phyloP scores from a whole-genome alignment of 495 filamentous ascomycete species.

The Bombardia bombarda region DNA sequence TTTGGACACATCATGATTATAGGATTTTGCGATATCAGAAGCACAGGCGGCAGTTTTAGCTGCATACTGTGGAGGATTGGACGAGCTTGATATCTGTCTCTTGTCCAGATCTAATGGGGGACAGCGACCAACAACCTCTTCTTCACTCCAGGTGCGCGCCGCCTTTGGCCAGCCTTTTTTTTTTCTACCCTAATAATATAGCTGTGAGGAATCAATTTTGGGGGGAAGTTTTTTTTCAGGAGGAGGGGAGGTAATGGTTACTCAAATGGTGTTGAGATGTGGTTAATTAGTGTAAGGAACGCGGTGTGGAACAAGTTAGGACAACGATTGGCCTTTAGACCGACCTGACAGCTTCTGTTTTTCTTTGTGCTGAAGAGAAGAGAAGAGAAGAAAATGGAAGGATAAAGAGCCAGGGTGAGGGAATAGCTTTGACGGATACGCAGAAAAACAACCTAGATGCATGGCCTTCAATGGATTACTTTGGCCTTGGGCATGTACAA shows the following conservation, averaged over 20 bases:
- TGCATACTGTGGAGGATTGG: conserved; percentile 12
- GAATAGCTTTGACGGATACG: conserved; percentile 6
- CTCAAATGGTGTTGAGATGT: no score
- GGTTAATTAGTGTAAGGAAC: no score
- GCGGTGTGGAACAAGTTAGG: no score
- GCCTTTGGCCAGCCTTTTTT: conserved; percentile 8
- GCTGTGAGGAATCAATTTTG: conserved; percentile 20
- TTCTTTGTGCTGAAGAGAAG: no score
- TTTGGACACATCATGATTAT: conserved; percentile 55
- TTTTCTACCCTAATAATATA: conserved; percentile 20
- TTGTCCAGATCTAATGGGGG: conserved; percentile 25
- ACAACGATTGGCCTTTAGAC: no score
- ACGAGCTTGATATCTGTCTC: conserved; percentile 5
- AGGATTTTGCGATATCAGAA: conserved; percentile 48
- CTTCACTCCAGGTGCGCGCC: conserved; percentile 2
- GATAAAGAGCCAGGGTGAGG: not conserved
- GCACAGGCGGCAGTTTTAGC: conserved; percentile 13
- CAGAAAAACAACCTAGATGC: conserved; percentile 13
- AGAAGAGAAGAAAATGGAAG: not conserved
- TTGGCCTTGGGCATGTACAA: conserved; percentile 26
- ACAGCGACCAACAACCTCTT: conserved; percentile 15
- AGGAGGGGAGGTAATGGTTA: no score
- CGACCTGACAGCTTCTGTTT: no score
- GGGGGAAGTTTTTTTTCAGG: not conserved
- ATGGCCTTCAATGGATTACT: conserved; percentile 21